Percentiles rank a stretch among this genome's conserved stretches.
Conservation (phyloP, 495 filamentous ascomycete species). For the Aspergillus bertholletiae region DNA sequence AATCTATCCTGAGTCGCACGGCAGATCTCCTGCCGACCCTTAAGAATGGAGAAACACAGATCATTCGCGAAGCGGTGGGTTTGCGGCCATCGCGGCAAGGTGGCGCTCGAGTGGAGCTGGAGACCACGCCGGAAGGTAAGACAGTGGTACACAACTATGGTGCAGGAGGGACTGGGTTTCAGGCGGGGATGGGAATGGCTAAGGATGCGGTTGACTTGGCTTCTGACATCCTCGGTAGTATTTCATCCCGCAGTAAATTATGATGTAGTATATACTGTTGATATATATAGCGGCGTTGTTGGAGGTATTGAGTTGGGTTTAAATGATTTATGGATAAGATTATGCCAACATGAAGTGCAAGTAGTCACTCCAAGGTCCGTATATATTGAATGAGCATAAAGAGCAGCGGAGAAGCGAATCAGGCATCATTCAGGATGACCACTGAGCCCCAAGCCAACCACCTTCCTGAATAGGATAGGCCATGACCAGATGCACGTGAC, state of each 20-base stretch:
- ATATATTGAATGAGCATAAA: no score
- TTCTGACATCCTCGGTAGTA: neutral
- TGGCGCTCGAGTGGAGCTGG: conserved; percentile 24
- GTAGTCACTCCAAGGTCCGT: no score
- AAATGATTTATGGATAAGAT: no score
- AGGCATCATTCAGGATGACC: no score
- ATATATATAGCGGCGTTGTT: no score
- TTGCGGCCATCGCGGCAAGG: conserved; percentile 28
- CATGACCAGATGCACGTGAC: no score
- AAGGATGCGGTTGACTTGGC: conserved; percentile 4
- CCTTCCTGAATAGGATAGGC: no score
- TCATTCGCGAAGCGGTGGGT: conserved; percentile 22
- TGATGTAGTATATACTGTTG: no score
- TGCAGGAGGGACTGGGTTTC: conserved; percentile 20
- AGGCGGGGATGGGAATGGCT: conserved; percentile 27
- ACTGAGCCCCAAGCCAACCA: no score
- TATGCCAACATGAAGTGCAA: no score
- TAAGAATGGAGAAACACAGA: conserved; percentile 11
- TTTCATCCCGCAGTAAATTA: neutral
- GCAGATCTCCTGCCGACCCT: conserved; percentile 18
- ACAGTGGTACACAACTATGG: conserved; percentile 22
- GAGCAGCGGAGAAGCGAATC: no score
- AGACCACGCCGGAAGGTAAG: conserved; percentile 5
- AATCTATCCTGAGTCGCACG: conserved; percentile 27
- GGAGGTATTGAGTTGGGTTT: no score